Evolutionary conservation across 1,139 yeast genomes (phyloP).

Genomic region (Geotrichum histeridarum): DNA sequence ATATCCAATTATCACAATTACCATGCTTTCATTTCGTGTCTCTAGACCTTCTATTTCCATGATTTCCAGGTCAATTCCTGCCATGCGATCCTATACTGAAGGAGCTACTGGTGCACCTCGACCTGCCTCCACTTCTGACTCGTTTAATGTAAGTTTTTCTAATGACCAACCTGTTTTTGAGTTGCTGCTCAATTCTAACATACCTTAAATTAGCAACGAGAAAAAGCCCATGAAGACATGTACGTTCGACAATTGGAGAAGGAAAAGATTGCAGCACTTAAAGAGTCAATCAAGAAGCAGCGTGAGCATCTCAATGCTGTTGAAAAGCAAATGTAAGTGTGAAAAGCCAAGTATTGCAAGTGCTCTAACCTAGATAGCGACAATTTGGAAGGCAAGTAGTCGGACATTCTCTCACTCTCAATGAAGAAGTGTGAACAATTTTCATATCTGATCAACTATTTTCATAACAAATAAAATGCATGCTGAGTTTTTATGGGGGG

Average conservation of each 20-base stretch:
- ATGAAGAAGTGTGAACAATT: neutral
- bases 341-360: neutral
- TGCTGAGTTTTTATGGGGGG: too few relatives aligned
- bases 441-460: too few relatives aligned
- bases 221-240: conserved; percentile 62
- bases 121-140: conserved; percentile 45
- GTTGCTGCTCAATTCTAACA: neutral
- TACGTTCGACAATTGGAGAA: conserved; percentile 58
- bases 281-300: conserved; percentile 42
- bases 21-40: too few relatives aligned
- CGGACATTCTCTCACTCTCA: neutral
- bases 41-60: too few relatives aligned
- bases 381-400: neutral
- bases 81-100: conserved; percentile 46
- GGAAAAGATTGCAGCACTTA: conserved; percentile 53
- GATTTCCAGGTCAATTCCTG: conserved; percentile 17
- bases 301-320: conserved; percentile 38
- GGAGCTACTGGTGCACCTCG: conserved; percentile 55
- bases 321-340: conserved; percentile 28
- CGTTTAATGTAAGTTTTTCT: conserved; percentile 44
- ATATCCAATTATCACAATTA: too few relatives aligned
- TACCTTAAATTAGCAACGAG: conserved; percentile 46
- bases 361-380: neutral
- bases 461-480: too few relatives aligned
- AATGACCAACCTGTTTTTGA: neutral